These are phyloP conservation scores for Ganoderma lingzhi DNA, from an alignment of 1,284 basidiomycete species.

Conservation along the genomic window DNA sequence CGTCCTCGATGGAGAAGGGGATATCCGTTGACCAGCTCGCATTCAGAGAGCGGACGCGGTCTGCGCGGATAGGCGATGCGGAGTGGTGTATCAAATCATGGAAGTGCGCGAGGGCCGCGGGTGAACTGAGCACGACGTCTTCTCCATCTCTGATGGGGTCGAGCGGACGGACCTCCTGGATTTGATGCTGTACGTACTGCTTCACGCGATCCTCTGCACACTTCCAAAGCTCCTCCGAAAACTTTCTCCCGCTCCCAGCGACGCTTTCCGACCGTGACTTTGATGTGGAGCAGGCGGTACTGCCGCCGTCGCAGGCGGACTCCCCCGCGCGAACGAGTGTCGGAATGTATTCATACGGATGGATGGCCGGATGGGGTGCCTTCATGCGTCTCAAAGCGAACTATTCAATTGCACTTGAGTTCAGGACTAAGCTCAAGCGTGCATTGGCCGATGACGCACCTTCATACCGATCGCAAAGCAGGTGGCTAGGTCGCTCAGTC, in stretches of 20 bases:
- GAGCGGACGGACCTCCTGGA: background rate
- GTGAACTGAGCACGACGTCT: background rate
- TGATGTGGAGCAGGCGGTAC: background rate
- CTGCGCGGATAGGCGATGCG: background rate
- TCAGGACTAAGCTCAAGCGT: background rate
- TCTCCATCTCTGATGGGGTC: background rate
- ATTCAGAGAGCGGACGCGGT: background rate
- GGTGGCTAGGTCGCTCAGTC: background rate
- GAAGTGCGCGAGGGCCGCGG: background rate
- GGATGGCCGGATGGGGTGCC: background rate
- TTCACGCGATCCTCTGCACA: background rate
- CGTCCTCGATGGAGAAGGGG: background rate
- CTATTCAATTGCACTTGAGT: background rate
- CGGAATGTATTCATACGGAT: background rate
- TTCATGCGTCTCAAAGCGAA: background rate
- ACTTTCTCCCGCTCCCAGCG: background rate
- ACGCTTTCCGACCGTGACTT: background rate
- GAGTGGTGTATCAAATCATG: background rate
- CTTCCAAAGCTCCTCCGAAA: background rate
- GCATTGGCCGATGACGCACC: background rate
- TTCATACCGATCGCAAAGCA: background rate
- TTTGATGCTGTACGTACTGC: background rate
- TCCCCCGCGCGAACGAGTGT: background rate
- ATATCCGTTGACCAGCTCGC: background rate
- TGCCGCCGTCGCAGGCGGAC: background rate